Percentiles rank a stretch among this genome's conserved stretches.
Conservation (phyloP, 495 filamentous ascomycete species). For the Neurospora africana region DNA sequence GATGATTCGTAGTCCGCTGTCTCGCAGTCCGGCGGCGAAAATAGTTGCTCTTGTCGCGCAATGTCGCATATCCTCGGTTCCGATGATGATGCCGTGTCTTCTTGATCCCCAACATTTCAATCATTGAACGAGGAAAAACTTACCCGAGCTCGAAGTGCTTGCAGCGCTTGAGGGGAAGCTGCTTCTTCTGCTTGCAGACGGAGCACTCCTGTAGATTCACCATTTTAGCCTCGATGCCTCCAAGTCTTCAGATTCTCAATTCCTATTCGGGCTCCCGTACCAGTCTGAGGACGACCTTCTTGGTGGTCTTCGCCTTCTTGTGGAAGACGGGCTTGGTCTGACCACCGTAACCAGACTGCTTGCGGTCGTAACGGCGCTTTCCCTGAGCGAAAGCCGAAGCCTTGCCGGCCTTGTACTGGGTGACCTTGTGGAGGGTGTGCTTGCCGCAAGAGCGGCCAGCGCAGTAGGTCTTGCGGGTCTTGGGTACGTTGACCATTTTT, state of each 20-base stretch:
- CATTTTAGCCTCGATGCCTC: conserved; percentile 10
- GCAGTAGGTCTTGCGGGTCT: conserved; percentile 55
- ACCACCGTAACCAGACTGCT: conserved; percentile 99
- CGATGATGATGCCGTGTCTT: background rate
- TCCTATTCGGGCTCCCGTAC: conserved; percentile 11
- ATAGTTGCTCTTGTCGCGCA: background rate
- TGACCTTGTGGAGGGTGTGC: conserved; percentile 90
- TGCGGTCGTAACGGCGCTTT: conserved; percentile 99
- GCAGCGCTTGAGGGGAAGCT: conserved; percentile 95
- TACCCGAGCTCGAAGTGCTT: conserved; percentile 99
- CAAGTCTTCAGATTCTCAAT: background rate
- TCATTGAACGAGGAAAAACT: conserved; percentile 26
- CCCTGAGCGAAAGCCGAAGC: conserved; percentile 92
- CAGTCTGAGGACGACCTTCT: conserved; percentile 97
- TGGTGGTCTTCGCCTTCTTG: conserved; percentile 99
- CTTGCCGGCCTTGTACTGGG: conserved; percentile 82
- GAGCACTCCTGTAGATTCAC: conserved; percentile 89
- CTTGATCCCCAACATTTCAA: background rate
- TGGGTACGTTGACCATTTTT: conserved; percentile 36
- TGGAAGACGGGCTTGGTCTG: conserved; percentile 99
- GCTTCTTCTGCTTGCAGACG: conserved; percentile 94
- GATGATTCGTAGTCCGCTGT: background rate
- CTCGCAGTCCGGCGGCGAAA: background rate
- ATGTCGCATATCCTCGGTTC: background rate
- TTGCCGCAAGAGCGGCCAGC: conserved; percentile 90